These are phyloP conservation scores for Antitrichia curtipendula DNA, from an alignment of 225 moss, liverwort and hornwort genomes.

Conservation along the genomic window DNA sequence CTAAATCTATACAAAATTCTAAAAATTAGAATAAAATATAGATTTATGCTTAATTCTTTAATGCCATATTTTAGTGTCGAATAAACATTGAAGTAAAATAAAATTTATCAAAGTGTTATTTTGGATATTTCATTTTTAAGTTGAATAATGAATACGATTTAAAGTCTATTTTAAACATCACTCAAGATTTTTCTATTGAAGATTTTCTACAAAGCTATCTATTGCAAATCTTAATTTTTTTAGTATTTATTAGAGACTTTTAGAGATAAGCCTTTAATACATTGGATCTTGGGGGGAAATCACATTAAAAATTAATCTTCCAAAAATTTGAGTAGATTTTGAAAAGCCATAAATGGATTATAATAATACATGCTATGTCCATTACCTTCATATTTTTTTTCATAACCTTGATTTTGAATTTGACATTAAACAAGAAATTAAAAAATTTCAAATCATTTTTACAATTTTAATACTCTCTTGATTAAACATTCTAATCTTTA, in stretches of 20 bases:
- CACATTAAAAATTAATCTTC: not conserved
- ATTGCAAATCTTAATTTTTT: not conserved
- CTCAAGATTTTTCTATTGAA: not conserved
- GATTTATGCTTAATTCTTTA: too few relatives aligned
- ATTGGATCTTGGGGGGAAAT: not conserved
- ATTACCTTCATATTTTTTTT: not conserved
- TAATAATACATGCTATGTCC: not conserved
- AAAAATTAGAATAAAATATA: too few relatives aligned
- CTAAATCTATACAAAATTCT: too few relatives aligned
- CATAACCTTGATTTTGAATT: not conserved
- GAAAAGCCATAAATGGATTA: not conserved
- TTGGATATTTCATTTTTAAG: not conserved
- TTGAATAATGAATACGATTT: not conserved
- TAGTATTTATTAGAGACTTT: fast-evolving
- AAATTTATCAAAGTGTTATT: not conserved
- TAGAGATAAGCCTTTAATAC: not conserved
- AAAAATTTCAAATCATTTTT: not conserved
- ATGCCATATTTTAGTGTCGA: too few relatives aligned
- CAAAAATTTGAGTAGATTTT: not conserved
- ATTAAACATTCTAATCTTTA: not conserved
- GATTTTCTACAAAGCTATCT: fast-evolving
- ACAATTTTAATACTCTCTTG: not conserved
- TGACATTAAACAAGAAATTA: not conserved
- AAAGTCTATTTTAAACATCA: not conserved
- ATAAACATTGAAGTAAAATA: not conserved